These are phyloP conservation scores for Boletus vermiculosoides DNA, from an alignment of 768 basidiomycete species.

Conservation along the genomic window DNA sequence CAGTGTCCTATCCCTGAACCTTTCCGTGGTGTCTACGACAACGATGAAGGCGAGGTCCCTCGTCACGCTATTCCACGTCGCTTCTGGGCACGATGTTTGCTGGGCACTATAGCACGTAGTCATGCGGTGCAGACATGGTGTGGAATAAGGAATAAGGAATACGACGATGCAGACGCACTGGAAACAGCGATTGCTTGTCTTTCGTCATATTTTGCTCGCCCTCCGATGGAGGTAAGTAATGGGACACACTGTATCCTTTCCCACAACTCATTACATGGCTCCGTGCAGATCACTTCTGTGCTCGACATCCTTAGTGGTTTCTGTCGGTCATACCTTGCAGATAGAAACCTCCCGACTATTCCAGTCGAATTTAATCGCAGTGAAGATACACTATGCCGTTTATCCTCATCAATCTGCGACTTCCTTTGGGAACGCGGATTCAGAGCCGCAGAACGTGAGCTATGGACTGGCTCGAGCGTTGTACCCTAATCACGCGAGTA, in stretches of 20 bases:
- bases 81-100: slow-evolving; percentile 51
- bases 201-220: slow-evolving; percentile 51
- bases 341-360: slow-evolving; percentile 29
- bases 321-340: slow-evolving; percentile 42
- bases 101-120: slow-evolving; percentile 43
- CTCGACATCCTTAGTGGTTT: slow-evolving; percentile 39
- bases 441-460: slow-evolving; percentile 41
- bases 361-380: slow-evolving; percentile 33
- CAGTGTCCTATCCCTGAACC: slow-evolving; percentile 35
- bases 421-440: slow-evolving; percentile 54
- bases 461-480: background rate
- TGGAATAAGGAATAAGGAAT: slow-evolving; percentile 9
- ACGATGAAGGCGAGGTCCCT: slow-evolving; percentile 6
- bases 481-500: background rate
- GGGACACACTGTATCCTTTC: background rate
- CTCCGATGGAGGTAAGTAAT: slow-evolving; percentile 41
- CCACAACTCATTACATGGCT: background rate
- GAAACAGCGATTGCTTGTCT: slow-evolving; percentile 49
- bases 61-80: slow-evolving; percentile 41
- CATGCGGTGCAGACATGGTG: slow-evolving; percentile 43
- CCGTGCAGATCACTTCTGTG: slow-evolving; percentile 38
- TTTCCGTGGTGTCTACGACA: slow-evolving; percentile 22
- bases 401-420: slow-evolving; percentile 46
- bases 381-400: slow-evolving; percentile 21
- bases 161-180: slow-evolving; percentile 29